phyloP scores from a whole-genome alignment of 192 early-diverging fungal genomes.

The Diversispora eburnea region DNA sequence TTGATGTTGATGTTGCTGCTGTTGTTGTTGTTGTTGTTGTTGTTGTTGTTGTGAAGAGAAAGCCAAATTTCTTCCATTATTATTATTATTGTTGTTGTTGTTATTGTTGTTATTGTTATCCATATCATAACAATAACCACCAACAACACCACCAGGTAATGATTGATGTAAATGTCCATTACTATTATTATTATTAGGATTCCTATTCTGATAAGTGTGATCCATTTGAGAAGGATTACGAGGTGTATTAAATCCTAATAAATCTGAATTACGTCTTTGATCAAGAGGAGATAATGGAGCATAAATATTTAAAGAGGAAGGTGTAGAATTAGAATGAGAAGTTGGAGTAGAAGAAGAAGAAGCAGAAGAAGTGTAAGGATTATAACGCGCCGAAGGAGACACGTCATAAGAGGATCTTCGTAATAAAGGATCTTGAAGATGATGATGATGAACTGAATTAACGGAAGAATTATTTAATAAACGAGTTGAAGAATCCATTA shows the following conservation, averaged over 20 bases:
- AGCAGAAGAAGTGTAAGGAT: neutral
- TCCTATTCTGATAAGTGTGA: neutral
- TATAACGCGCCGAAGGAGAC: neutral
- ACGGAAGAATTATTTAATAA: neutral
- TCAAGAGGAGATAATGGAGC: neutral
- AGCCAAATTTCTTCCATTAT: too few species aligned
- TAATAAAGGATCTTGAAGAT: neutral
- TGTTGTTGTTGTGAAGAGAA: neutral
- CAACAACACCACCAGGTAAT: too few species aligned
- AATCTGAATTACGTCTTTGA: slow-evolving; percentile 25
- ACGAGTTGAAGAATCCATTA: neutral
- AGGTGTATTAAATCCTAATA: neutral
- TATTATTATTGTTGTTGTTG: too few species aligned
- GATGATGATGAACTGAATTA: neutral
- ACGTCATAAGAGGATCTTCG: slow-evolving; percentile 13
- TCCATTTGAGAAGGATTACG: neutral
- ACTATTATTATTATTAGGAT: neutral
- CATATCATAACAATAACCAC: too few species aligned
- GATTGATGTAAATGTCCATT: too few species aligned
- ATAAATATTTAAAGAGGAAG: neutral
- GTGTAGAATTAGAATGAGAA: neutral
- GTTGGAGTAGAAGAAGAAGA: neutral
- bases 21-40: too few species aligned
- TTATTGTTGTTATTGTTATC: too few species aligned
- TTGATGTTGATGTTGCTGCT: neutral